Conservation (phyloP, 371 early-diverging fungal species). For the Mortierella sp. region DNA sequence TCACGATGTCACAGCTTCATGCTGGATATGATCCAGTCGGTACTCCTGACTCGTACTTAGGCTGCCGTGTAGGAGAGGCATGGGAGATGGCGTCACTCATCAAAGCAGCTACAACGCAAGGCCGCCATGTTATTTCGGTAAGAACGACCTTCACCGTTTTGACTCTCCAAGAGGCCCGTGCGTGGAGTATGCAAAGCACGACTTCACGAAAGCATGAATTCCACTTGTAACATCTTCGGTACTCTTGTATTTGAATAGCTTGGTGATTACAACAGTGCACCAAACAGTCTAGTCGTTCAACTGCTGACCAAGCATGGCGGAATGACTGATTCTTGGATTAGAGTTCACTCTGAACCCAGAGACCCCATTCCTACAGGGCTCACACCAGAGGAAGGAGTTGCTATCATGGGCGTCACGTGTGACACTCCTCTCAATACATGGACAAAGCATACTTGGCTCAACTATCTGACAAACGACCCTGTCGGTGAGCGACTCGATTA, state of each 20-base stretch:
- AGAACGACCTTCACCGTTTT: background rate
- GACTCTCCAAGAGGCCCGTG: too few species aligned
- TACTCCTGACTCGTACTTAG: conserved; percentile 46
- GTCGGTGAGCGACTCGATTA: conserved; percentile 69
- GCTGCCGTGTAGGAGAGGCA: conserved; percentile 54
- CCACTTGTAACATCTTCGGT: background rate
- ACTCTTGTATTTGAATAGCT: conserved; percentile 25
- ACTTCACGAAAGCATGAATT: background rate
- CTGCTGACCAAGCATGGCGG: conserved; percentile 65
- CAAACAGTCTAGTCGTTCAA: conserved; percentile 63
- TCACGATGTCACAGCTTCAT: conserved; percentile 29
- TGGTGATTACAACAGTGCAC: conserved; percentile 74
- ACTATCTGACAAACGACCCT: conserved; percentile 35
- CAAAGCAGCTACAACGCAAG: conserved; percentile 46
- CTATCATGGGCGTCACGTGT: conserved; percentile 67
- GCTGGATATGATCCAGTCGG: conserved; percentile 54
- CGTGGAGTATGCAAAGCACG: too few species aligned
- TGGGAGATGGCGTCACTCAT: conserved; percentile 53
- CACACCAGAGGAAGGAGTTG: conserved; percentile 45
- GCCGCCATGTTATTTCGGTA: conserved; percentile 59
- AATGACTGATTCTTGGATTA: conserved; percentile 71
- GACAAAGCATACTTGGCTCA: conserved; percentile 59
- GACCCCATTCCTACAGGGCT: conserved; percentile 45
- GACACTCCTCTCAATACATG: conserved; percentile 70
- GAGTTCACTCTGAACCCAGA: conserved; percentile 53